Percentiles rank a stretch among this genome's conserved stretches.
Evolutionary conservation across 257 asterid species (phyloP).

Genomic region (Solanum chiquidenum): DNA sequence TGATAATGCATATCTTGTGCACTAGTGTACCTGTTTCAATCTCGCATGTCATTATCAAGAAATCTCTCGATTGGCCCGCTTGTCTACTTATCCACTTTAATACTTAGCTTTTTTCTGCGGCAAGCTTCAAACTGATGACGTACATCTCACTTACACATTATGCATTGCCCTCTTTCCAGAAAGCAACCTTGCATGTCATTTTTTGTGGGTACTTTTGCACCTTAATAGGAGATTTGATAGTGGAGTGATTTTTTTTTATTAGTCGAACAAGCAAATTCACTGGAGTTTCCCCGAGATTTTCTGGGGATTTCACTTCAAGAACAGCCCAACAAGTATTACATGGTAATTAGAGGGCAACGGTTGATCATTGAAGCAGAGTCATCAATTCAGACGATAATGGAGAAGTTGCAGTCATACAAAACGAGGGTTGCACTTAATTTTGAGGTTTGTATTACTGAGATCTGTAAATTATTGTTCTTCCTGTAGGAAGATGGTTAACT

Average conservation of each 20-base stretch:
- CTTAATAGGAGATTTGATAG: background rate
- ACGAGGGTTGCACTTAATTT: constrained; percentile 77
- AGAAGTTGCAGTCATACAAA: constrained; percentile 86
- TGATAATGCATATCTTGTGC: background rate
- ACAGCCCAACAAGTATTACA: constrained; percentile 70
- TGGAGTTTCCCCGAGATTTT: constrained; percentile 85
- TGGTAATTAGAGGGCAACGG: constrained; percentile 80
- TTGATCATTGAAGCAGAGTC: background rate
- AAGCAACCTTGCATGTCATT: background rate
- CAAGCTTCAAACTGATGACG: background rate
- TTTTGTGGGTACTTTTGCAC: background rate
- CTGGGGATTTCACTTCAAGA: constrained; percentile 83
- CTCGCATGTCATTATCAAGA: background rate
- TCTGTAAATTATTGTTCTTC: constrained; percentile 4
- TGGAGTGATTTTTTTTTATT: constrained; percentile 34
- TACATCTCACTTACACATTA: background rate
- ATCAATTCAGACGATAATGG: constrained; percentile 83
- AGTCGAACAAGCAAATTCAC: constrained; percentile 38
- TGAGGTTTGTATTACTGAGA: constrained; percentile 43
- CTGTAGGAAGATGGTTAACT: constrained; percentile 2
- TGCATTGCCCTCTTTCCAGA: background rate
- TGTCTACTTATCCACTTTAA: background rate
- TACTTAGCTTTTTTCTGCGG: background rate
- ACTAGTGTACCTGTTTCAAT: background rate
- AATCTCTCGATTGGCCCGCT: background rate